These are phyloP conservation scores for Acanthamoeba lenticulata DNA, from an alignment of 208 protist genomes.

Conservation along the genomic window DNA sequence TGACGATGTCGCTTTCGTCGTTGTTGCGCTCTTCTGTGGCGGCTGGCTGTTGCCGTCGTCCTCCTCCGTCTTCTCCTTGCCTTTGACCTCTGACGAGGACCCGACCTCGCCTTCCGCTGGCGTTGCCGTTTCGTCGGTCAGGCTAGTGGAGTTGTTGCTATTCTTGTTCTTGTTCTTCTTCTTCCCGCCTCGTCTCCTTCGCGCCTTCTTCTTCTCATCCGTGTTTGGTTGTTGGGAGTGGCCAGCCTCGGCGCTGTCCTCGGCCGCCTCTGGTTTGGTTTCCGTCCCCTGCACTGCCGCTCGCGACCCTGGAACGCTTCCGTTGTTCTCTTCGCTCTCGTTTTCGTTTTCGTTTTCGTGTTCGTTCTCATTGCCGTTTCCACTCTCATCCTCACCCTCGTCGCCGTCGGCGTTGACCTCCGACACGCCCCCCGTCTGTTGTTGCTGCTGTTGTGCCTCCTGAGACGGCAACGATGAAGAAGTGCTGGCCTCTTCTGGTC, in stretches of 20 bases:
- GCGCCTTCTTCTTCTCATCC: neutral
- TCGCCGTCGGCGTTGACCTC: neutral
- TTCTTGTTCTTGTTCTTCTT: constrained; percentile 58
- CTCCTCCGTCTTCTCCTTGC: neutral
- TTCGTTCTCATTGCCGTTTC: neutral
- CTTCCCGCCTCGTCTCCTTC: constrained; percentile 41
- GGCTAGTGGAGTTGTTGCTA: neutral
- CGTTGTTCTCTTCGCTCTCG: neutral
- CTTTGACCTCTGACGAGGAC: neutral
- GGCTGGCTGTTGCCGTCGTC: neutral
- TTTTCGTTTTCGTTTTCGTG: neutral
- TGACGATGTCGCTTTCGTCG: neutral
- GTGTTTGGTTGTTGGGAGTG: neutral
- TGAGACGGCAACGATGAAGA: too few relatives aligned
- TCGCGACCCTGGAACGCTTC: neutral
- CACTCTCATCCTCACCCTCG: neutral
- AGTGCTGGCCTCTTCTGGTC: neutral
- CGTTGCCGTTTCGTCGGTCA: neutral
- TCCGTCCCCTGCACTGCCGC: neutral
- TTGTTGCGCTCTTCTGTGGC: constrained; percentile 1
- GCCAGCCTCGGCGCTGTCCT: neutral
- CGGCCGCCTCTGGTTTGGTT: neutral
- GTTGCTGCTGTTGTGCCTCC: neutral
- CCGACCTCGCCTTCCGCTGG: neutral
- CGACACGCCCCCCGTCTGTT: neutral